Conservation (phyloP, 139 green algal genomes). For the Chlamydomonas sp. region DNA sequence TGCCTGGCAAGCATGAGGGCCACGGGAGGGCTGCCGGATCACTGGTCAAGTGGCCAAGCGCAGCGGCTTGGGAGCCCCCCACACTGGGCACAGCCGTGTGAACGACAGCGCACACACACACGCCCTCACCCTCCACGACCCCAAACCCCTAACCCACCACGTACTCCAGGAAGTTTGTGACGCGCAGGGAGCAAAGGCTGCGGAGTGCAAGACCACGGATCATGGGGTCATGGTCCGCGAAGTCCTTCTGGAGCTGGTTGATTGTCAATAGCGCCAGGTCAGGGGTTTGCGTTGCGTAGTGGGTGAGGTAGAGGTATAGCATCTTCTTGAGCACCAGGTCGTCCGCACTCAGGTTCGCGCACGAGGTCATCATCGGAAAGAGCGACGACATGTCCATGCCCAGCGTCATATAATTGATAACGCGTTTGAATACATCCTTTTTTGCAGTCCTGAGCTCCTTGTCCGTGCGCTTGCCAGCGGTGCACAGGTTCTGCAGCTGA, state of each 20-base stretch:
- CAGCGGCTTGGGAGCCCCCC: too few relatives aligned
- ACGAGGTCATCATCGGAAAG: slow-evolving; percentile 83
- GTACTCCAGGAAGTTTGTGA: slow-evolving; percentile 96
- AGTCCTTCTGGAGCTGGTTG: slow-evolving; percentile 92
- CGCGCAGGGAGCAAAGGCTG: slow-evolving; percentile 88
- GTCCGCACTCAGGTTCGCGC: slow-evolving; percentile 71
- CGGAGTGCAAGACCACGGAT: slow-evolving; percentile 94
- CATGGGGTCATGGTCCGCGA: slow-evolving; percentile 89
- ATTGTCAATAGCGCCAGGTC: slow-evolving; percentile 90
- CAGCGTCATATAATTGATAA: slow-evolving; percentile 94
- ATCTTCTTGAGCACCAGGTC: slow-evolving; percentile 97
- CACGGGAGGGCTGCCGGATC: too few relatives aligned
- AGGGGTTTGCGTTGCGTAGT: slow-evolving; percentile 80
- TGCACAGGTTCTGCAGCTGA: slow-evolving; percentile 61
- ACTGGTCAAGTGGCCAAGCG: too few relatives aligned
- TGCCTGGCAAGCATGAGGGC: too few relatives aligned
- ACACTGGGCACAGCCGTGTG: too few relatives aligned
- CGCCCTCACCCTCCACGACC: neutral
- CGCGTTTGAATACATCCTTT: slow-evolving; percentile 63
- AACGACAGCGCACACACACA: too few relatives aligned
- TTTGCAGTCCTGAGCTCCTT: slow-evolving; percentile 57
- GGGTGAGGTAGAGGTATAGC: slow-evolving; percentile 95
- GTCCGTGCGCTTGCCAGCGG: slow-evolving; percentile 55
- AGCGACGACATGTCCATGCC: slow-evolving; percentile 95
- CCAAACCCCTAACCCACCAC: slow-evolving; percentile 63